Conservation (phyloP, 2,329 filamentous ascomycete species). For the Colletotrichum sp. region DNA sequence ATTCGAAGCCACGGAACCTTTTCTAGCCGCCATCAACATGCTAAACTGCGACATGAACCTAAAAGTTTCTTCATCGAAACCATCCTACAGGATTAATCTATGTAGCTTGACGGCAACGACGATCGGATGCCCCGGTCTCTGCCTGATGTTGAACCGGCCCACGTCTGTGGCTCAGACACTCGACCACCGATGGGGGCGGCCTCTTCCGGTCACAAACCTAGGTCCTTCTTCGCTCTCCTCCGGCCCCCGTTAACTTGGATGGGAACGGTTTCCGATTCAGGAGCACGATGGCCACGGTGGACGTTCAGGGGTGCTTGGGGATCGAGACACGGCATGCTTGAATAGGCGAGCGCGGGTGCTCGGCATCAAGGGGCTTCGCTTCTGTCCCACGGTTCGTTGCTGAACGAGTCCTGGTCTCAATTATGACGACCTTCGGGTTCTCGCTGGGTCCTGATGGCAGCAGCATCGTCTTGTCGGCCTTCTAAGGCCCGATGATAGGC, state of each 20-base stretch:
- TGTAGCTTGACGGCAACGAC: background rate
- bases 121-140: background rate
- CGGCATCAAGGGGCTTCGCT: background rate
- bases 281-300: background rate
- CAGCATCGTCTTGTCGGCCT: background rate
- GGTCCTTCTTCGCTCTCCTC: background rate
- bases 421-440: background rate
- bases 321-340: conserved; percentile 7
- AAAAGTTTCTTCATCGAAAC: background rate
- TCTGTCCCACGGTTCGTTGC: background rate
- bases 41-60: background rate
- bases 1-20: background rate
- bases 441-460: background rate
- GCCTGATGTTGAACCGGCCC: conserved; percentile 1
- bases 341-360: background rate
- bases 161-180: conserved; percentile 7
- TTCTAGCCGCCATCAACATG: background rate
- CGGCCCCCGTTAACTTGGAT: background rate
- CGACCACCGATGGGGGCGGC: background rate
- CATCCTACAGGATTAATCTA: background rate
- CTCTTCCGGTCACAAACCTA: background rate
- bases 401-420: background rate
- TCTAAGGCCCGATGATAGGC: background rate
- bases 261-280: background rate
- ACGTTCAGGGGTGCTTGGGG: background rate